These are phyloP conservation scores for Neonectria ditissima DNA, from an alignment of 2,329 filamentous ascomycete species.

Conservation along the genomic window DNA sequence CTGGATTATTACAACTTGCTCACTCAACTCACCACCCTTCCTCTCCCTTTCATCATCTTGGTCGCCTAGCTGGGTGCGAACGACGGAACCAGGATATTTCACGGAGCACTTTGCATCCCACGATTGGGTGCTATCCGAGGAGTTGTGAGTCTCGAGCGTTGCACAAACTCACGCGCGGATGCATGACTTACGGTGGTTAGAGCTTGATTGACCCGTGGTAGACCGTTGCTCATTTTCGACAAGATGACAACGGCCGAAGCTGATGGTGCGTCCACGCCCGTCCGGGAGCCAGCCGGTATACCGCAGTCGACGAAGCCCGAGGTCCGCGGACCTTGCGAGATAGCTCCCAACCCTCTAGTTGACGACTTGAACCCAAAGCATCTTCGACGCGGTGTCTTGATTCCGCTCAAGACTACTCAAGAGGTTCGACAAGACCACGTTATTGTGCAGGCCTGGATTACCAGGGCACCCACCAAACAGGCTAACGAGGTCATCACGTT, in stretches of 20 bases:
- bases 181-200: conserved; percentile 10
- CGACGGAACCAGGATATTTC: neutral
- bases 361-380: conserved; percentile 52
- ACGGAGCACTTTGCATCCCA: neutral
- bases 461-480: conserved; percentile 76
- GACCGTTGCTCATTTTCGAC: neutral
- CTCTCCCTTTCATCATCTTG: neutral
- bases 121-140: neutral
- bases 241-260: conserved; percentile 35
- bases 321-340: conserved; percentile 36
- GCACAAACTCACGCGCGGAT: conserved; percentile 8
- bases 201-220: conserved; percentile 8
- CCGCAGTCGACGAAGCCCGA: conserved; percentile 35
- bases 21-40: neutral
- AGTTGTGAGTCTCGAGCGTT: conserved; percentile 13
- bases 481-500: conserved; percentile 81
- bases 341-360: conserved; percentile 53
- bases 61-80: neutral
- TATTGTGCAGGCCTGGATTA: conserved; percentile 74
- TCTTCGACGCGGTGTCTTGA: conserved; percentile 62
- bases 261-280: conserved; percentile 19
- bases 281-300: conserved; percentile 25
- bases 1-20: neutral
- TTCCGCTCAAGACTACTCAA: conserved; percentile 73
- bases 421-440: conserved; percentile 71